Evolutionary conservation across 805 yeast species (phyloP), one percentile per base, ranked within the genome.

Genomic region (Lipomyces spencermartinsiae): DNA sequence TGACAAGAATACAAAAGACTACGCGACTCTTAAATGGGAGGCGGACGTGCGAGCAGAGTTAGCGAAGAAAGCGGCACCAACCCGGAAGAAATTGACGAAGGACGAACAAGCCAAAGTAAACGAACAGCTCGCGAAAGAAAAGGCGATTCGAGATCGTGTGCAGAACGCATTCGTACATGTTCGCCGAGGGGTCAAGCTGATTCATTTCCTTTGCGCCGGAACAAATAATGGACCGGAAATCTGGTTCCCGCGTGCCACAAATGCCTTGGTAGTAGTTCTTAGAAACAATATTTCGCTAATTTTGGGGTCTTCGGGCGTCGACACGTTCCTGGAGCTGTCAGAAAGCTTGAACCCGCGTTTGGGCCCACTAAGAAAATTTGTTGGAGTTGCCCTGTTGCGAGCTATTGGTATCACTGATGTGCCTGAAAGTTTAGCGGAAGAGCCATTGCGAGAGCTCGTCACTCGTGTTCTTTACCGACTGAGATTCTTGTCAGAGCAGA

Each of bases 1-100:
- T 14, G 86, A 86, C 75, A 91, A 90, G 76, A 91, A 91, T 76
- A 81, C 91, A 0, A 93, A 89, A 75, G 97, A 93, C 74, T 92
- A 92, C 74, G 97, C 90, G 74, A 90, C 93, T 1, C 80, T 85
- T 67, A 87, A 91, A 77, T 94, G 98, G 98, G 99, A 95, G 76
- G 93, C 89, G 73, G 85, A 85, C 62, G 84, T 95, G 39, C 86
- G 94, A 74, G 87, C 87, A 70, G 94, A 92, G 74, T 82, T 93
- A 49, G 88, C 89, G 0, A 73, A 66, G 53, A 63, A 74, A 29
- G 72, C 71, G 2, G 71, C 66, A 7, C 69, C 67, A 2, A 59
- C 69, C 22, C 62, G 66, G 57, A 88, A 84, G 78, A 90, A 90
- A 74, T 80, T 89, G 54, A 84, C 96, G 2, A 89, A 87, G 71